phyloP scores from a whole-genome alignment of 2,329 filamentous ascomycete species.

The Coleophoma crateriformis region DNA sequence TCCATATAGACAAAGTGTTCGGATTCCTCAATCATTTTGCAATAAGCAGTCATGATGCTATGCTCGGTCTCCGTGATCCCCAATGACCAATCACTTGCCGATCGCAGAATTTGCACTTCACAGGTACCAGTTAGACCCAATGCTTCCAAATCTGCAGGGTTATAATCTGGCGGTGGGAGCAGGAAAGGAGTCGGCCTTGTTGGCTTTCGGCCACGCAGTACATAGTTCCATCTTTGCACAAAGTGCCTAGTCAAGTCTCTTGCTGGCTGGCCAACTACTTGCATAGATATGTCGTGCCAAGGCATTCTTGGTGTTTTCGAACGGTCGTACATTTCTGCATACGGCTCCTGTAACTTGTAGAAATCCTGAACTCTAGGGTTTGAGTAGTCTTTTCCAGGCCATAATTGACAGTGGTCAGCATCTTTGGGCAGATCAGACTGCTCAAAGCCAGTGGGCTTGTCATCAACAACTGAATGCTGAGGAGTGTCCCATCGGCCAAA shows the following conservation, averaged over 20 bases:
- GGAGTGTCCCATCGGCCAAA: conserved; percentile 97
- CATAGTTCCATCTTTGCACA: conserved; percentile 96
- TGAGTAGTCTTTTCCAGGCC: conserved; percentile 97
- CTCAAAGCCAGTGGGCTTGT: conserved; percentile 94
- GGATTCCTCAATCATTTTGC: conserved; percentile 90
- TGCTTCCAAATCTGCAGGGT: conserved; percentile 75
- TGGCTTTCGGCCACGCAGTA: conserved; percentile 86
- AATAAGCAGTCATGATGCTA: conserved; percentile 93
- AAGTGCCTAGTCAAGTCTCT: conserved; percentile 93
- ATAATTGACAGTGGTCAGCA: conserved; percentile 90
- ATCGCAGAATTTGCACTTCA: conserved; percentile 92
- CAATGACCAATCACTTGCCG: conserved; percentile 85
- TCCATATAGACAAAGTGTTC: conserved; percentile 99
- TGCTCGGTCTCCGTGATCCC: conserved; percentile 84
- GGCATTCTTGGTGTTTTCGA: conserved; percentile 88
- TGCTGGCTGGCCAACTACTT: conserved; percentile 92
- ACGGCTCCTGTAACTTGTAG: conserved; percentile 85
- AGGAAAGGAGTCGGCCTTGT: conserved; percentile 91
- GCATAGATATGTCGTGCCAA: conserved; percentile 98
- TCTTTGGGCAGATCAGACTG: conserved; percentile 71
- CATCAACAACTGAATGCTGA: conserved; percentile 83
- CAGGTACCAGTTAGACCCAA: conserved; percentile 90
- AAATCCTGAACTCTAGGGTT: conserved; percentile 96
- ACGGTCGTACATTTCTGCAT: conserved; percentile 98
- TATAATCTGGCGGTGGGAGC: conserved; percentile 88